phyloP scores from a whole-genome alignment of 192 early-diverging fungal species.

The Coemansia reversa region DNA sequence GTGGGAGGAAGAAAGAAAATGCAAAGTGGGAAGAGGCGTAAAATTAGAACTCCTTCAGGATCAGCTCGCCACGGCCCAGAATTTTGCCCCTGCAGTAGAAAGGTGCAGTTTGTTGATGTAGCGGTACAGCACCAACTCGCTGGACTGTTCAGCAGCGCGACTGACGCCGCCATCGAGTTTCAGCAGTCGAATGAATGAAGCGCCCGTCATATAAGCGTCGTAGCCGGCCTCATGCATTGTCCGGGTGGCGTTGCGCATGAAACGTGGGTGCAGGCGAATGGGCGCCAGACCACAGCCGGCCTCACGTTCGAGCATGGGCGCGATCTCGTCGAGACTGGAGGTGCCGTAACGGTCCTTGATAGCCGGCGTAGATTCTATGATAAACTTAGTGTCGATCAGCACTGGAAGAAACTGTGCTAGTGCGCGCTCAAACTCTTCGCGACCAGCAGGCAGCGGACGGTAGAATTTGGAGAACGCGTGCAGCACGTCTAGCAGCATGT shows the following conservation, averaged over 20 bases:
- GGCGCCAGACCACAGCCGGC: conserved; percentile 3
- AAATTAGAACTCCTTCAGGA: neutral
- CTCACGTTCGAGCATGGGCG: conserved; percentile 31
- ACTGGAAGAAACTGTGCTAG: conserved; percentile 58
- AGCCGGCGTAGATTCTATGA: conserved; percentile 47
- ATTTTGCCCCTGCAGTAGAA: neutral
- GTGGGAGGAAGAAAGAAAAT: neutral
- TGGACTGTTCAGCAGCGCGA: conserved; percentile 6
- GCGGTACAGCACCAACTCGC: conserved; percentile 39
- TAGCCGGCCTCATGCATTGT: conserved; percentile 89
- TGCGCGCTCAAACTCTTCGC: conserved; percentile 67
- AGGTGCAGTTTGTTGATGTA: conserved; percentile 47
- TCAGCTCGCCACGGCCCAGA: neutral
- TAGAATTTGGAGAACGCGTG: conserved; percentile 79
- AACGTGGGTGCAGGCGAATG: conserved; percentile 55
- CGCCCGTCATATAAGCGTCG: conserved; percentile 89
- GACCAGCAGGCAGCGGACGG: conserved; percentile 61
- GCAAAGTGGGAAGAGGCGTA: neutral
- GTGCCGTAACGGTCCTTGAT: conserved; percentile 34
- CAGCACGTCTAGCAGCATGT: conserved; percentile 84
- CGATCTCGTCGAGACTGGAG: conserved; percentile 47
- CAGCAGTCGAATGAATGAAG: conserved; percentile 69
- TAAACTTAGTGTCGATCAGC: conserved; percentile 52
- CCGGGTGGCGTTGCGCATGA: conserved; percentile 49
- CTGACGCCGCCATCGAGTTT: conserved; percentile 39